phyloP scores from a whole-genome alignment of 2,329 filamentous ascomycete species.

The Arthrobotrys iridis region DNA sequence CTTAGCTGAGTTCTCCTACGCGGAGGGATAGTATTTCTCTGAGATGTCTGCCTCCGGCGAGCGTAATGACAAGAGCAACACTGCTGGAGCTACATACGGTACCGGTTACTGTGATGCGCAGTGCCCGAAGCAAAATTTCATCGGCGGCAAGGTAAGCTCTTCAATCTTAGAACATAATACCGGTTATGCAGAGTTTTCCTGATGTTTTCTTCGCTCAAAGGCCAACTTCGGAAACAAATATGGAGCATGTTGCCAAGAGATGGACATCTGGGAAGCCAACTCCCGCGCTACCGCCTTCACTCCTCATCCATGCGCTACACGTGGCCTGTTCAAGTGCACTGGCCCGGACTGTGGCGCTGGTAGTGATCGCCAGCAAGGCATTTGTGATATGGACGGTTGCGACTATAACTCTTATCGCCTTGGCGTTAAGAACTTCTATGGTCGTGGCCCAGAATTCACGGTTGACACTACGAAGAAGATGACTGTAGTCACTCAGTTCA shows the following conservation, averaged over 20 bases:
- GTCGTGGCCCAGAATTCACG: conserved; percentile 57
- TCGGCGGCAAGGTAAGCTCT: conserved; percentile 59
- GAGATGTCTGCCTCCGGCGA: conserved; percentile 61
- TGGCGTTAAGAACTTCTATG: conserved; percentile 58
- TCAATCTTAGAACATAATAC: conserved; percentile 43
- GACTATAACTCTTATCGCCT: conserved; percentile 63
- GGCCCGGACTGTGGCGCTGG: conserved; percentile 68
- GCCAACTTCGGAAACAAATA: conserved; percentile 62
- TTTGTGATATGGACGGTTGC: conserved; percentile 65
- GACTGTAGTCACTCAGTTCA: conserved; percentile 67
- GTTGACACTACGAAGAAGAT: conserved; percentile 63
- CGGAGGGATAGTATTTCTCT: conserved; percentile 60
- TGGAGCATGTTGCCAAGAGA: conserved; percentile 68
- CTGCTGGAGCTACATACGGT: conserved; percentile 65
- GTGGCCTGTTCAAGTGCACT: conserved; percentile 66
- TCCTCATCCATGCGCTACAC: conserved; percentile 71
- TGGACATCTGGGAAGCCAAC: conserved; percentile 70
- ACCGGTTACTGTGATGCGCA: conserved; percentile 66
- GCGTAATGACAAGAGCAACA: conserved; percentile 59
- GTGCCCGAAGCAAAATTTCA: conserved; percentile 61
- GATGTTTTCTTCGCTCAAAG: conserved; percentile 28
- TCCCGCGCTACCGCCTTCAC: conserved; percentile 72
- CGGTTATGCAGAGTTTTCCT: background rate
- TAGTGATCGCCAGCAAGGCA: conserved; percentile 57
- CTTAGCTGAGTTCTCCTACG: no score